Evolutionary conservation across 306 rosid species (phyloP).

Genomic region (Dryas drummondii): DNA sequence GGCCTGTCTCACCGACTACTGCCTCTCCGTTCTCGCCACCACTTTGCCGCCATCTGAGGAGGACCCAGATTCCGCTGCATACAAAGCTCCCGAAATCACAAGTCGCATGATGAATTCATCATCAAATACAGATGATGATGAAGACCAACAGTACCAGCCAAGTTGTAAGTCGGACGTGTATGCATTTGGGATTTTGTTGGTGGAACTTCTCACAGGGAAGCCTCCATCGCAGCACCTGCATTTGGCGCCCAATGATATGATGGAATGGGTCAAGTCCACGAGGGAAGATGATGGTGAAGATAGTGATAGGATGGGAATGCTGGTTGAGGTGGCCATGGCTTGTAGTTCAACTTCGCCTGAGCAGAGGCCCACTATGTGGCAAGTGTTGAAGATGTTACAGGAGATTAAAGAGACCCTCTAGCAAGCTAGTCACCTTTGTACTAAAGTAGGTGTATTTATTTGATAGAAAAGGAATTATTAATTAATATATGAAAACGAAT

Average conservation of each 20-base stretch:
- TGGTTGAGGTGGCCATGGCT: conserved; percentile 68
- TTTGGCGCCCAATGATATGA: conserved; percentile 51
- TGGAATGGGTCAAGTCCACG: conserved; percentile 59
- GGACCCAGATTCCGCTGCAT: conserved; percentile 46
- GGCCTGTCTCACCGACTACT: conserved; percentile 80
- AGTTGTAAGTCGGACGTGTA: conserved; percentile 68
- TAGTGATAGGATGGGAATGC: conserved; percentile 67
- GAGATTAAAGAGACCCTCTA: conserved; percentile 74
- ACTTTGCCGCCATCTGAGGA: conserved; percentile 22
- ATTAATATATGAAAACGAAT: too few species aligned
- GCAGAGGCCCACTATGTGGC: conserved; percentile 97
- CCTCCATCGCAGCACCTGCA: conserved; percentile 56
- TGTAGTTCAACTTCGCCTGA: conserved; percentile 74
- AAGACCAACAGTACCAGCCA: conserved; percentile 32
- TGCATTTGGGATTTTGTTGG: conserved; percentile 65
- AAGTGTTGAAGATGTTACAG: conserved; percentile 90
- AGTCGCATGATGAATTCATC: conserved; percentile 16
- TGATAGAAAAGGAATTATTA: background rate
- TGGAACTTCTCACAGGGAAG: conserved; percentile 81
- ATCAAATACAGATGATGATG: background rate
- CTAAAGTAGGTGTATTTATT: background rate
- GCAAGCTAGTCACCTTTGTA: background rate
- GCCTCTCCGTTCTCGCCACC: conserved; percentile 56
- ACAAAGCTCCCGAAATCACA: conserved; percentile 61
- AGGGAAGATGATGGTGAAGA: conserved; percentile 56